A percentile compares a stretch with the other conserved stretches of the same genome.
Evolutionary conservation across 495 filamentous ascomycete genomes (phyloP).

Genomic region (Penicillium lagena): DNA sequence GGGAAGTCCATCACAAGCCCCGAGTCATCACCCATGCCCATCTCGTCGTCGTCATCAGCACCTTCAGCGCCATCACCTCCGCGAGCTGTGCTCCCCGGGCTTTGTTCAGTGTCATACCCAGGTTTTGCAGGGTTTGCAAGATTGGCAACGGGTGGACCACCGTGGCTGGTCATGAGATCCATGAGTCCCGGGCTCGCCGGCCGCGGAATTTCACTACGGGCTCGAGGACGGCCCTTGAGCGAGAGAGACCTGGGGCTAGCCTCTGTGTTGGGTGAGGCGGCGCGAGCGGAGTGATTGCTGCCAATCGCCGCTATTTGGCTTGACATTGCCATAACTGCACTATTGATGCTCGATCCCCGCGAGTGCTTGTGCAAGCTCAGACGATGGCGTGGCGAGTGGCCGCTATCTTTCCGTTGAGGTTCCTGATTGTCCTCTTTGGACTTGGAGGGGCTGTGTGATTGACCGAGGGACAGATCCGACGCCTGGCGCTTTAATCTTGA

Average conservation of each 20-base stretch:
- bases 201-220: conserved; percentile 66
- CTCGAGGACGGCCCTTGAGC: conserved; percentile 56
- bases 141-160: conserved; percentile 41
- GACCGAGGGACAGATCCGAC: conserved; percentile 25
- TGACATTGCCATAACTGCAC: conserved; percentile 56
- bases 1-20: conserved; percentile 44
- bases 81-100: not conserved
- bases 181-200: conserved; percentile 33
- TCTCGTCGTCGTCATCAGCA: conserved; percentile 42
- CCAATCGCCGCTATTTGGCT: conserved; percentile 58
- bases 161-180: conserved; percentile 42
- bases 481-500: conserved; percentile 26
- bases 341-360: conserved; percentile 57
- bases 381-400: conserved; percentile 43
- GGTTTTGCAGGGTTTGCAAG: conserved; percentile 29
- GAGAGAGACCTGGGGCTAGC: conserved; percentile 46
- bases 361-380: conserved; percentile 52
- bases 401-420: conserved; percentile 38
- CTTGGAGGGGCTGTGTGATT: conserved; percentile 19
- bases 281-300: conserved; percentile 49
- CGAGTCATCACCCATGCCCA: conserved; percentile 34
- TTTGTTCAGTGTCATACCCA: conserved; percentile 2
- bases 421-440: conserved; percentile 27
- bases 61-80: conserved; percentile 13
- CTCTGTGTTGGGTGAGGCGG: conserved; percentile 41